phyloP scores from a whole-genome alignment of 192 early-diverging fungal genomes.

The Podila clonocystis region DNA sequence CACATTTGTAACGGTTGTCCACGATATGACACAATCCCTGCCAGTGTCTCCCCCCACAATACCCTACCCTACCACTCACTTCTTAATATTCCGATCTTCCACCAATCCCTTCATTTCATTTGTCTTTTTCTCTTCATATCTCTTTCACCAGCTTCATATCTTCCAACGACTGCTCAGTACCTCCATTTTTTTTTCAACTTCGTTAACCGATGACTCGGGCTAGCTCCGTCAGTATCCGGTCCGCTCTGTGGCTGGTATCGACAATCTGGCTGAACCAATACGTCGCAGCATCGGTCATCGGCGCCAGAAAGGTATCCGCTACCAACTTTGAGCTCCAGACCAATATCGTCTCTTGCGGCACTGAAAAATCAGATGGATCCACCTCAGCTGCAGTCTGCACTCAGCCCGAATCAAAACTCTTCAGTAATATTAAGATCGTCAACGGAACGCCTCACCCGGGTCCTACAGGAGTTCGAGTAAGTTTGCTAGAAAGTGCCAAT shows the following conservation, averaged over 20 bases:
- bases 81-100: too few species aligned
- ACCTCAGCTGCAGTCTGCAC: background rate
- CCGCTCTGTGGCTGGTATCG: background rate
- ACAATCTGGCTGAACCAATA: background rate
- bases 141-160: too few species aligned
- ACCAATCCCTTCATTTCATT: too few species aligned
- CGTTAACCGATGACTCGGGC: background rate
- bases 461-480: conserved; percentile 30
- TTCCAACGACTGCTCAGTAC: too few species aligned
- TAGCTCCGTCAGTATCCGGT: background rate
- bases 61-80: too few species aligned
- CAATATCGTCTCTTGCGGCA: conserved; percentile 27
- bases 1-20: too few species aligned
- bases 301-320: background rate
- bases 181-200: too few species aligned
- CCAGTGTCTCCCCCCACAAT: too few species aligned
- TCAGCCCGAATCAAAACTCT: conserved; percentile 29
- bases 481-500: background rate
- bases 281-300: conserved; percentile 3
- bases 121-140: too few species aligned
- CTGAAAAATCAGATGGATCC: background rate
- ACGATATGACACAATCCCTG: too few species aligned
- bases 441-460: conserved; percentile 33
- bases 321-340: conserved; percentile 38
- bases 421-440: conserved; percentile 24